Conservation (phyloP, 805 yeast species). For the Yarrowia keelungensis region DNA sequence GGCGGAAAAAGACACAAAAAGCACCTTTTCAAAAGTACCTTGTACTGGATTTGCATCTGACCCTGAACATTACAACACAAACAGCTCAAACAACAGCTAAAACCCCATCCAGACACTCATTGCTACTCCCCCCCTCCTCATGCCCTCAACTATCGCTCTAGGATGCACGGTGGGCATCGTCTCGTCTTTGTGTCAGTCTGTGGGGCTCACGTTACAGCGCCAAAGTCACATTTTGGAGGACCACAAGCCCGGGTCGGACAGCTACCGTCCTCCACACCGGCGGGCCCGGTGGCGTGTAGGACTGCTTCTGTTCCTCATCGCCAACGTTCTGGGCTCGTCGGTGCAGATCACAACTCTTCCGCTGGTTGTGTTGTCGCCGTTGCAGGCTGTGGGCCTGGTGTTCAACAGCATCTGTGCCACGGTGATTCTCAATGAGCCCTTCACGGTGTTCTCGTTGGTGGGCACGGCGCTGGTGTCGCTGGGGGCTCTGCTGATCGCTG, state of each 20-base stretch:
- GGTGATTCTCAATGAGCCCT: slow-evolving; percentile 69
- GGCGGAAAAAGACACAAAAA: too few species aligned
- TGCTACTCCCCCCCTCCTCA: neutral
- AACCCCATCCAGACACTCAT: neutral
- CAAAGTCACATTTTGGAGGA: slow-evolving; percentile 62
- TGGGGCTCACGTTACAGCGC: slow-evolving; percentile 83
- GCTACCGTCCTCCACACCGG: slow-evolving; percentile 45
- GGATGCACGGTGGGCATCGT: slow-evolving; percentile 76
- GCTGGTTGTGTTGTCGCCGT: slow-evolving; percentile 75
- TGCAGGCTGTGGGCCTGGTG: slow-evolving; percentile 87
- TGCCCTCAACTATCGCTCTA: slow-evolving; percentile 20
- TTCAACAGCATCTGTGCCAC: slow-evolving; percentile 81
- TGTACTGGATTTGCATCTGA: too few species aligned
- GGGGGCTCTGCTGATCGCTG: slow-evolving; percentile 82
- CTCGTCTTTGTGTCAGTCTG: slow-evolving; percentile 79
- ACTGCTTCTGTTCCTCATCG: slow-evolving; percentile 67
- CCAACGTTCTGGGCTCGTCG: slow-evolving; percentile 80
- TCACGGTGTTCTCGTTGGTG: slow-evolving; percentile 60
- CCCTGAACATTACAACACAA: too few species aligned
- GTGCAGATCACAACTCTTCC: slow-evolving; percentile 88
- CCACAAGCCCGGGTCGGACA: slow-evolving; percentile 49
- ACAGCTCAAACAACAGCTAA: neutral
- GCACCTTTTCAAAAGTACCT: too few species aligned
- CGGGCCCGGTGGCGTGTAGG: slow-evolving; percentile 76
- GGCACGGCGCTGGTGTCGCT: slow-evolving; percentile 74